Percentiles rank a stretch among this genome's conserved stretches.
phyloP scores from a whole-genome alignment of 441 rosid species.

The Syzygium malaccense region DNA sequence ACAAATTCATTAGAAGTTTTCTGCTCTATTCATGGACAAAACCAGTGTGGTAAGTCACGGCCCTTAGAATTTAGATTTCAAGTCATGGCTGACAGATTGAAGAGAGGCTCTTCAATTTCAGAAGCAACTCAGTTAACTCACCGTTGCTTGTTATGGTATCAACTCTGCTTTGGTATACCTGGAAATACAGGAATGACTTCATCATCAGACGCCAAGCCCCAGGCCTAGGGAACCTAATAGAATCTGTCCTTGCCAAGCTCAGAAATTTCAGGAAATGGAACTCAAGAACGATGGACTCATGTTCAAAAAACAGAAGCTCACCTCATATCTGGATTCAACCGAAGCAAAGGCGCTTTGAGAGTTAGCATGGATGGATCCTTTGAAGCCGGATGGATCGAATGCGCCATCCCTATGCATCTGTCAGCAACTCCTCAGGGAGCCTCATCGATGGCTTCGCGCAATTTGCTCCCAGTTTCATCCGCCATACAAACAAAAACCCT shows the following conservation, averaged over 20 bases:
- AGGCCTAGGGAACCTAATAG: background rate
- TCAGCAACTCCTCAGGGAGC: background rate
- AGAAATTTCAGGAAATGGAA: background rate
- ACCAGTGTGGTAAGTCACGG: background rate
- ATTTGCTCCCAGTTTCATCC: background rate
- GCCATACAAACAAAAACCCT: accelerated
- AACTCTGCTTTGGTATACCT: too few relatives aligned
- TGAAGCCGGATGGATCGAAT: background rate
- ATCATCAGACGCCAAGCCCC: background rate
- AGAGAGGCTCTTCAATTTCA: background rate
- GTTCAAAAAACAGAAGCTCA: accelerated
- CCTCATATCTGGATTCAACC: accelerated
- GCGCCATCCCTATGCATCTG: background rate
- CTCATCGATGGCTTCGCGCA: background rate
- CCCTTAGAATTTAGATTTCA: background rate
- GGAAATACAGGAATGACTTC: background rate
- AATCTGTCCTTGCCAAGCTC: background rate
- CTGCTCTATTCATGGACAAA: background rate
- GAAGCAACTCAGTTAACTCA: background rate
- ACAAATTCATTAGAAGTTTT: background rate
- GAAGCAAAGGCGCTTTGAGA: background rate
- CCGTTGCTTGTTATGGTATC: background rate
- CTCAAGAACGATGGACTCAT: background rate
- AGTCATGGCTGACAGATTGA: background rate
- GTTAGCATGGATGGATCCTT: background rate